These are phyloP conservation scores for Paraphoma chrysanthemicola DNA, from an alignment of 2,329 filamentous ascomycete species.

Conservation along the genomic window DNA sequence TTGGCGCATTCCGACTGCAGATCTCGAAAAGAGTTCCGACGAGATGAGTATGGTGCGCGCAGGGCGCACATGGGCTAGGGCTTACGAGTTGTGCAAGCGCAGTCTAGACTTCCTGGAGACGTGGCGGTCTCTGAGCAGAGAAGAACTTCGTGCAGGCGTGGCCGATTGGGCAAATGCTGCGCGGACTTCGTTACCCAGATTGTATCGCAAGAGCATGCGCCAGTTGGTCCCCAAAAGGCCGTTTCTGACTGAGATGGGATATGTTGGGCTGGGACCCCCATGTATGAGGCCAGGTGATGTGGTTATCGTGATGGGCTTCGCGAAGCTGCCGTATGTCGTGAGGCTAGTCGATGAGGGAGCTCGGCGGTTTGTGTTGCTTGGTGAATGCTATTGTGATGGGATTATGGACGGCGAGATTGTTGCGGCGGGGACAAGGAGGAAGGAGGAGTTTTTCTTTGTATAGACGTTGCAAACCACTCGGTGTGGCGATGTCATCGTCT, in stretches of 20 bases:
- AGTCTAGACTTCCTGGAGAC: background rate
- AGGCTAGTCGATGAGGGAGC: background rate
- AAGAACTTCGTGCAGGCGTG: background rate
- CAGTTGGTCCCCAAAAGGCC: background rate
- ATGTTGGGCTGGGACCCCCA: background rate
- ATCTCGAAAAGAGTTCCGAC: background rate
- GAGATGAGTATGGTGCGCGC: background rate
- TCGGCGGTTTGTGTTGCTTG: background rate
- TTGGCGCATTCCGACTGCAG: background rate
- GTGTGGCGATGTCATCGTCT: too few relatives aligned
- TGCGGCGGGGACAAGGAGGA: background rate
- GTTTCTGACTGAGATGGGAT: background rate
- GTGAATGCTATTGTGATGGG: conserved; percentile 2
- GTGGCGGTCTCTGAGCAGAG: background rate
- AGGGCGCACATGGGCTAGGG: background rate
- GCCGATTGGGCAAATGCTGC: background rate
- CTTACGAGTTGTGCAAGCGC: background rate
- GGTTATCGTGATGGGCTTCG: background rate
- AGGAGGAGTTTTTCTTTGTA: background rate
- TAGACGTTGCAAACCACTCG: background rate
- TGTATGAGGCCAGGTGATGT: background rate
- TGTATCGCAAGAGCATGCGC: background rate
- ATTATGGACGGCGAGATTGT: conserved; percentile 4
- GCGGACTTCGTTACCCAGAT: background rate
- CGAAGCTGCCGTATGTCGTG: background rate